Conservation (phyloP, 179 eudicot species). For the Amaranthus tricolor region DNA sequence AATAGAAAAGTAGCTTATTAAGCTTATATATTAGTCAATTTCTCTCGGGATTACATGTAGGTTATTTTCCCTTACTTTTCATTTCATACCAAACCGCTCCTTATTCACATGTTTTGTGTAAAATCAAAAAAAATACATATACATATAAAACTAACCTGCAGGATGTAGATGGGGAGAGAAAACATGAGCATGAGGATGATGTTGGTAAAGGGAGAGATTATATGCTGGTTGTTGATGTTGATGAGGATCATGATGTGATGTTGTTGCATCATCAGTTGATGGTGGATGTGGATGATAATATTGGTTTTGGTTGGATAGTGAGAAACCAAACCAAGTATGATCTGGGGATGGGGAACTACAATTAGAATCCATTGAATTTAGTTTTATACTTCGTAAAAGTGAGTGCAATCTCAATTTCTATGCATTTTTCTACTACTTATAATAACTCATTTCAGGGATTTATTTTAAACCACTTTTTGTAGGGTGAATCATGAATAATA, state of each 20-base stretch:
- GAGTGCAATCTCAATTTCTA: not conserved
- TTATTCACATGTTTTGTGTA: not conserved
- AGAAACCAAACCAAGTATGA: slow-evolving; percentile 34
- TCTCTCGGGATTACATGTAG: too few relatives aligned
- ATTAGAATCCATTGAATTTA: slow-evolving; percentile 28
- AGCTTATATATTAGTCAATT: too few relatives aligned
- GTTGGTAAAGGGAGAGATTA: slow-evolving; percentile 28
- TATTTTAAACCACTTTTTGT: not conserved
- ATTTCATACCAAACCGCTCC: not conserved
- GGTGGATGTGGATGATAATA: slow-evolving; percentile 18
- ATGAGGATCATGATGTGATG: slow-evolving; percentile 11
- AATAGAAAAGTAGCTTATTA: too few relatives aligned
- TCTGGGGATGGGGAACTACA: slow-evolving; percentile 26
- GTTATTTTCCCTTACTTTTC: not conserved
- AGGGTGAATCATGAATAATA: not conserved
- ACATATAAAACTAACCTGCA: slow-evolving; percentile 14
- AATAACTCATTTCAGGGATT: not conserved
- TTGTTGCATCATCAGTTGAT: not conserved
- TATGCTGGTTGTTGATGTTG: slow-evolving; percentile 12
- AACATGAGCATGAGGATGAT: slow-evolving; percentile 21
- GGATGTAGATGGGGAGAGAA: slow-evolving; percentile 6
- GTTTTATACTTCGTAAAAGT: not conserved
- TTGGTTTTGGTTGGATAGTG: slow-evolving; percentile 34
- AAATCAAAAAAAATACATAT: not conserved
- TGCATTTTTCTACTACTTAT: not conserved